Evolutionary conservation across 192 early-diverging fungal species (phyloP), one percentile per base, ranked within the genome.

Genomic region (Chytriomyces sp.): DNA sequence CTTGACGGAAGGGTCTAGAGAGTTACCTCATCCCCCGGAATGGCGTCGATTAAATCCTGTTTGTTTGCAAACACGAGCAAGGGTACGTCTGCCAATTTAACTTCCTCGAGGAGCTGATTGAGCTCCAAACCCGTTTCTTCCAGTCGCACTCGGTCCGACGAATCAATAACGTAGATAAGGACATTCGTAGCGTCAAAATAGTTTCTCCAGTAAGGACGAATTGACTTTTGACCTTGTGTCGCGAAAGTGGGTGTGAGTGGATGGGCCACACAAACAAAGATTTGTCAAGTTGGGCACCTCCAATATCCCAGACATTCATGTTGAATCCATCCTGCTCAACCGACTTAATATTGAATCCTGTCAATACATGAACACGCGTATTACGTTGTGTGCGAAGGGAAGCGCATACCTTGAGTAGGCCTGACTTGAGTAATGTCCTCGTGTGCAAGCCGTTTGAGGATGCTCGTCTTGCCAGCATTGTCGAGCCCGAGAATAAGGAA

Each of bases 31-130:
- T 82, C 79, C 7, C 76, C 81, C 0, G 85, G 83, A 8, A 88
- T 63, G 8, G 86, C 83, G 12, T 59, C 78, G 10, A 78, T 63
- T 8, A 99, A 85, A 77, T 99, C 98, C 76, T 99, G 98, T 75
- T 99, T 99, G 75, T 99, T 99, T 17, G 96, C 98, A 86, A 98
- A 92, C 3, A 99, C 92, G 44, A 99, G 76, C 8, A 99, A 59
- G 0, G 96, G 93, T 0, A 97, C 96, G 2, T 93, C 94, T 0
- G 92, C 92, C 34, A 99, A 82, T 49, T 90, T 91, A 60, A 91
- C 89, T 73, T 99, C 96, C 68, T 92, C 90, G 22, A 99, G 80
- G 33, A 99, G 79, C 19, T 83, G 72, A 8, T 84, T 68, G 6
- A 99, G 77, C 77, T 99, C 96, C 64, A 76, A 60, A 14, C 82